Percentiles rank a stretch among this genome's conserved stretches.
Conservation (phyloP, 805 yeast species). For the Sugiyamaella americana region DNA sequence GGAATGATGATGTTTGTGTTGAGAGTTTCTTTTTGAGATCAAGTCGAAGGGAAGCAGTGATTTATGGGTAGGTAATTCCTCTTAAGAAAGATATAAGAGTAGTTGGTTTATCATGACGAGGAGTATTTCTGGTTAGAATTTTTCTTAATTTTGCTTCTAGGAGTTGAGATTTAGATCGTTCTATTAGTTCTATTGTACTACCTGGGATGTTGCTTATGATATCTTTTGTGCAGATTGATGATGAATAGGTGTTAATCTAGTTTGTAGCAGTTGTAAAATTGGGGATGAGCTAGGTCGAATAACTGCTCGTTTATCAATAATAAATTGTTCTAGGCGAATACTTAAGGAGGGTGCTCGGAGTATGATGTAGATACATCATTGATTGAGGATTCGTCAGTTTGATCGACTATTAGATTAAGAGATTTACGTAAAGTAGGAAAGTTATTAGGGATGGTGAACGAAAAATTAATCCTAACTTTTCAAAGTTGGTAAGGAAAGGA, state of each 20-base stretch:
- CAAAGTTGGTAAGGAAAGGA: constrained; percentile 43
- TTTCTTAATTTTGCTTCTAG: constrained; percentile 32
- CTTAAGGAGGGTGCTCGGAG: constrained; percentile 80
- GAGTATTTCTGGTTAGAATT: constrained; percentile 28
- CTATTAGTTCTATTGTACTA: constrained; percentile 30
- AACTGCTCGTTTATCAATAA: constrained; percentile 45
- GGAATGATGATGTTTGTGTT: too few species aligned
- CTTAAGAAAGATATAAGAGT: constrained; percentile 61
- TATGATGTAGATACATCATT: constrained; percentile 55
- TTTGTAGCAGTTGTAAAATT: neutral
- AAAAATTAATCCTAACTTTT: constrained; percentile 45
- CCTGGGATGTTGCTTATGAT: constrained; percentile 34
- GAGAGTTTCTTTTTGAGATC: too few species aligned
- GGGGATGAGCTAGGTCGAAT: constrained; percentile 9
- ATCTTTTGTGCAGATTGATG: constrained; percentile 23
- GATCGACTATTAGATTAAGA: constrained; percentile 26
- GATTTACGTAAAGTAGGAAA: constrained; percentile 46
- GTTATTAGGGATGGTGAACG: constrained; percentile 24
- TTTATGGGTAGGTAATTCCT: constrained; percentile 82
- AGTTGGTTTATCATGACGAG: constrained; percentile 28
- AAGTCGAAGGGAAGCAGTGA: too few species aligned
- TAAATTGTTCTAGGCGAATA: constrained; percentile 60
- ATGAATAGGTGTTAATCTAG: neutral
- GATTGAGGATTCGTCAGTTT: constrained; percentile 28
- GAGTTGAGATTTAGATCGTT: constrained; percentile 20